Percentiles rank a stretch among this genome's conserved stretches.
phyloP scores from a whole-genome alignment of 2,329 filamentous ascomycete species.

The Lecanosticta acicola region DNA sequence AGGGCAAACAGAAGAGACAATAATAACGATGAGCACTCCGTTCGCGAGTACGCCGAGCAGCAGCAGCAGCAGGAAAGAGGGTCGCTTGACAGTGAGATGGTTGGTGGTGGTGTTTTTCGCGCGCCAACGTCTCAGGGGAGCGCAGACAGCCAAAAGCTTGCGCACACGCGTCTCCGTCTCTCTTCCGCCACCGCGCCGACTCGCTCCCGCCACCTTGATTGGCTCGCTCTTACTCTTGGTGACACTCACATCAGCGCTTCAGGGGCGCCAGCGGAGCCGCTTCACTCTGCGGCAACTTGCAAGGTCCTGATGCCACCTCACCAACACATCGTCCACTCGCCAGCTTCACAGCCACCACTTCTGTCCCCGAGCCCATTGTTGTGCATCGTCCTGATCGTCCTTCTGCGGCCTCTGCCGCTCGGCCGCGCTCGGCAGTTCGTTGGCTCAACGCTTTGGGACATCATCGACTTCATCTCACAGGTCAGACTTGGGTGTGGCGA shows the following conservation, averaged over 20 bases:
- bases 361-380: neutral
- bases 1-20: neutral
- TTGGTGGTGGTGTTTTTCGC: no score
- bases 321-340: neutral
- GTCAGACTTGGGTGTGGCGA: no score
- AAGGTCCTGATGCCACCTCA: conserved; percentile 1
- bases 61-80: conserved; percentile 9
- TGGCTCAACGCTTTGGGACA: no score
- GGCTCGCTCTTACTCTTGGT: neutral
- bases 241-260: neutral
- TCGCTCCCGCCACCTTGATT: neutral
- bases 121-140: neutral
- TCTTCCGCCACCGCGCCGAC: no score
- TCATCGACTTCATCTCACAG: no score
- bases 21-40: no score
- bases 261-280: neutral
- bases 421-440: no score
- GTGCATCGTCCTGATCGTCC: no score
- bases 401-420: no score
- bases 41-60: conserved; percentile 17
- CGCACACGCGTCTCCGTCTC: neutral
- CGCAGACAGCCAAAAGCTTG: neutral
- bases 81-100: neutral
- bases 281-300: neutral
- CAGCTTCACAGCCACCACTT: neutral